These are phyloP conservation scores for Lepidium sativum DNA, from an alignment of 345 rosid genomes.

Conservation along the genomic window DNA sequence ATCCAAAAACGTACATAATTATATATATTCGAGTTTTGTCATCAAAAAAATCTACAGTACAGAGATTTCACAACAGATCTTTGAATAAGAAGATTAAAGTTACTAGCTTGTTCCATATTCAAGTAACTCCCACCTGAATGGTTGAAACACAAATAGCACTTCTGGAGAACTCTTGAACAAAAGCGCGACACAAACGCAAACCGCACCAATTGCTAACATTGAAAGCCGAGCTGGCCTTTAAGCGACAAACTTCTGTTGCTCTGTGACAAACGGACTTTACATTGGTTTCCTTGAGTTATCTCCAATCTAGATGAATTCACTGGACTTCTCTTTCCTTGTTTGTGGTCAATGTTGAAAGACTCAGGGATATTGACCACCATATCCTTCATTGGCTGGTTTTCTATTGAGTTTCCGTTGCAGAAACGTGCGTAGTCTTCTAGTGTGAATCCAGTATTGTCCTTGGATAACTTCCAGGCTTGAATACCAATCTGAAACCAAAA, in stretches of 20 bases:
- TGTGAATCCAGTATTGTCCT: not conserved
- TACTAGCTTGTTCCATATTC: not conserved
- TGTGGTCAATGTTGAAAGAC: not conserved
- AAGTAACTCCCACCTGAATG: slow-evolving; percentile 3
- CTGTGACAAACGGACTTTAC: not conserved
- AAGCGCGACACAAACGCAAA: not conserved
- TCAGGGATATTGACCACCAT: not conserved
- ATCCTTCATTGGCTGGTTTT: not conserved
- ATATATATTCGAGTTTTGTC: not conserved
- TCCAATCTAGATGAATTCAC: not conserved
- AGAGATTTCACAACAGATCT: not conserved
- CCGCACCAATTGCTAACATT: not conserved
- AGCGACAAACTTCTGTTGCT: not conserved
- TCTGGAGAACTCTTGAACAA: slow-evolving; percentile 3
- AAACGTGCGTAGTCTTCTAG: not conserved
- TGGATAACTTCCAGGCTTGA: not conserved
- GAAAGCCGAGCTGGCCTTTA: not conserved
- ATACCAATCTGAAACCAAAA: not conserved
- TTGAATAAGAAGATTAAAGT: not conserved
- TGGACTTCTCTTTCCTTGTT: not conserved
- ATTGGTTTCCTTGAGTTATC: not conserved
- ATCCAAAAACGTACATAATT: too few species aligned
- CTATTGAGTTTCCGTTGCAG: not conserved
- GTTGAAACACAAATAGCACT: not conserved
- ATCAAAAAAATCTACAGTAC: not conserved